Conservation (phyloP, 129 eudicot genomes). For the Helianthus annuus region DNA sequence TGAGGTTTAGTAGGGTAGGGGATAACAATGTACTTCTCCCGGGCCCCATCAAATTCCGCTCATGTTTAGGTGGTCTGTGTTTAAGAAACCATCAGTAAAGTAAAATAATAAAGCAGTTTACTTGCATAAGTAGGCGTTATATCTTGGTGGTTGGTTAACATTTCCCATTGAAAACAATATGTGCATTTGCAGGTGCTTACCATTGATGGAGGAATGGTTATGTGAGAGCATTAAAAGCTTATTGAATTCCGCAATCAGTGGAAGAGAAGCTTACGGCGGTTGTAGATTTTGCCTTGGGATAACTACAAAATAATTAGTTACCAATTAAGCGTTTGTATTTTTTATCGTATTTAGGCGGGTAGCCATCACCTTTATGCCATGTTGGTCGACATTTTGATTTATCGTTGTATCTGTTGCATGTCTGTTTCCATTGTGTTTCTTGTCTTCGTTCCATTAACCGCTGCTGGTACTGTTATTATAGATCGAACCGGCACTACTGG, state of each 20-base stretch:
- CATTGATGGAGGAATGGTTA: slow-evolving; percentile 93
- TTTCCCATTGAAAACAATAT: background rate
- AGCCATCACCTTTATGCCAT: slow-evolving; percentile 1
- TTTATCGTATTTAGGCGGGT: background rate
- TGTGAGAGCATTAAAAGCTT: slow-evolving; percentile 42
- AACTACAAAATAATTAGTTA: slow-evolving; percentile 21
- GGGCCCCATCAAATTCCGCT: no score
- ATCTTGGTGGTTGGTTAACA: no score
- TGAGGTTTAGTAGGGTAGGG: no score
- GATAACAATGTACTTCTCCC: no score
- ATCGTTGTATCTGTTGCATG: background rate
- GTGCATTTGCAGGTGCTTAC: slow-evolving; percentile 60
- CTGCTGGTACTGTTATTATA: no score
- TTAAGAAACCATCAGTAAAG: no score
- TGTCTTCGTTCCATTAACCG: no score
- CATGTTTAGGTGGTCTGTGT: no score
- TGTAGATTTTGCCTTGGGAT: slow-evolving; percentile 1
- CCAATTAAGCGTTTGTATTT: slow-evolving; percentile 23
- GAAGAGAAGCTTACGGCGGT: background rate
- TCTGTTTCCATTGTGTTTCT: no score
- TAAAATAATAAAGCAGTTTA: no score
- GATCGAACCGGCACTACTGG: no score
- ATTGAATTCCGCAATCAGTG: background rate
- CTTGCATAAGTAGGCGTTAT: no score
- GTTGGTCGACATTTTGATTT: background rate